Percentiles rank a stretch among this genome's conserved stretches.
phyloP scores from a whole-genome alignment of 331 rosid genomes.

The Ulmus americana region DNA sequence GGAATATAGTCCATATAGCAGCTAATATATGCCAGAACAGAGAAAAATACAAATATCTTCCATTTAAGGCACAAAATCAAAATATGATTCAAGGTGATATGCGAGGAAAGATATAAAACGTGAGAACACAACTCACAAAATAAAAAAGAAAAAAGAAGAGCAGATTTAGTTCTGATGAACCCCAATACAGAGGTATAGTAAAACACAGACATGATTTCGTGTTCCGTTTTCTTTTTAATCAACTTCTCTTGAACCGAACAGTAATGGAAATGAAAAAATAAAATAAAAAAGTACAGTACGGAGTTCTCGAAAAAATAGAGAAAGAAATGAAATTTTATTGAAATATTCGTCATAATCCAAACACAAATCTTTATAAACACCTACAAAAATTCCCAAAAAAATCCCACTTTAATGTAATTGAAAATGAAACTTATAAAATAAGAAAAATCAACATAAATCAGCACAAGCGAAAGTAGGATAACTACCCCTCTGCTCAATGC shows the following conservation, averaged over 20 bases:
- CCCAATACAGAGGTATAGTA: neutral
- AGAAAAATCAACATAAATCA: neutral
- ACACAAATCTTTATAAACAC: neutral
- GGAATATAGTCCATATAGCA: no score
- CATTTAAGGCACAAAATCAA: neutral
- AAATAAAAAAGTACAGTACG: neutral
- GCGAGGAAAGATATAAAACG: neutral
- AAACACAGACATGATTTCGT: neutral
- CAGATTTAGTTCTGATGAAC: neutral
- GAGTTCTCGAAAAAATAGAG: neutral
- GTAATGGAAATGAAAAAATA: neutral
- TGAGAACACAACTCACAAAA: neutral
- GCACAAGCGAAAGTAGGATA: neutral
- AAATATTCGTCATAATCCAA: constrained; percentile 1
- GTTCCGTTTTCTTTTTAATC: neutral
- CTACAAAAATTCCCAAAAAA: neutral
- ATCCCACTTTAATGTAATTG: neutral
- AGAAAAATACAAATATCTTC: neutral
- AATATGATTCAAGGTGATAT: neutral
- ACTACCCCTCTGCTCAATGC: neutral
- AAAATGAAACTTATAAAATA: neutral
- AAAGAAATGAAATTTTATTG: neutral
- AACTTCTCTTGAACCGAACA: neutral
- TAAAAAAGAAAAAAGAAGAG: neutral
- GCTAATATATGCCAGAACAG: neutral